A percentile compares a stretch with the other conserved stretches of the same genome.
Evolutionary conservation across 192 early-diverging fungal species (phyloP).

Genomic region (Gryganskiella cystojenkinii): DNA sequence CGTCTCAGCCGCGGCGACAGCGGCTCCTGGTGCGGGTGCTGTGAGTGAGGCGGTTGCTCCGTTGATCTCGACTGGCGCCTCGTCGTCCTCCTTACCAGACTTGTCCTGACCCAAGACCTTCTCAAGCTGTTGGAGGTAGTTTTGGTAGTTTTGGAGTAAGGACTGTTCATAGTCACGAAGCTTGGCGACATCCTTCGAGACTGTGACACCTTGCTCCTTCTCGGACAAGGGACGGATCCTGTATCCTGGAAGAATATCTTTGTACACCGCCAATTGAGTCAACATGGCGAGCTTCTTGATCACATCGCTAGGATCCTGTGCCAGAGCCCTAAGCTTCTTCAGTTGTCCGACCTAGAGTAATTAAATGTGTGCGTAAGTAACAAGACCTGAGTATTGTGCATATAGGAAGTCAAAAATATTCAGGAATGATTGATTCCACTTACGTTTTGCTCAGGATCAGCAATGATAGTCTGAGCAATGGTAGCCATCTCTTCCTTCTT

Average conservation of each 20-base stretch:
- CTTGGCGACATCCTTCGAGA: slow-evolving; percentile 92
- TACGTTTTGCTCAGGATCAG: slow-evolving; percentile 84
- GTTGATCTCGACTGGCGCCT: slow-evolving; percentile 2
- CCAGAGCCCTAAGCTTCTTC: slow-evolving; percentile 73
- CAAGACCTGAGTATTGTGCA: no score
- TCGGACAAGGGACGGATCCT: slow-evolving; percentile 90
- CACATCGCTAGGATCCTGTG: slow-evolving; percentile 68
- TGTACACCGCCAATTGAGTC: slow-evolving; percentile 92
- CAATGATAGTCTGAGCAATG: slow-evolving; percentile 81
- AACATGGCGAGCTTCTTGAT: slow-evolving; percentile 83
- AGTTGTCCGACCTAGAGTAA: slow-evolving; percentile 67
- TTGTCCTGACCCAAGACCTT: slow-evolving; percentile 41
- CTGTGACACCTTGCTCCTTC: slow-evolving; percentile 77
- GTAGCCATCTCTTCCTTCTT: slow-evolving; percentile 86
- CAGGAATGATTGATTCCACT: background rate
- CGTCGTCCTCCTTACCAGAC: slow-evolving; percentile 41
- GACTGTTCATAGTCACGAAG: slow-evolving; percentile 88
- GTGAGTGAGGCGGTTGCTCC: slow-evolving; percentile 25
- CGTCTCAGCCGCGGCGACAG: slow-evolving; percentile 12
- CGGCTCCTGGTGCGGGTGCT: slow-evolving; percentile 21
- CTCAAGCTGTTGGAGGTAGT: slow-evolving; percentile 84
- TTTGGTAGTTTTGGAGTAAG: slow-evolving; percentile 85
- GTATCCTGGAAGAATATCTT: slow-evolving; percentile 97
- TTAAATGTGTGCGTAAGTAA: no score
- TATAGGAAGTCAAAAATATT: background rate